phyloP scores from a whole-genome alignment of 2,329 filamentous ascomycete genomes.

The Aspergillus sclerotialis region DNA sequence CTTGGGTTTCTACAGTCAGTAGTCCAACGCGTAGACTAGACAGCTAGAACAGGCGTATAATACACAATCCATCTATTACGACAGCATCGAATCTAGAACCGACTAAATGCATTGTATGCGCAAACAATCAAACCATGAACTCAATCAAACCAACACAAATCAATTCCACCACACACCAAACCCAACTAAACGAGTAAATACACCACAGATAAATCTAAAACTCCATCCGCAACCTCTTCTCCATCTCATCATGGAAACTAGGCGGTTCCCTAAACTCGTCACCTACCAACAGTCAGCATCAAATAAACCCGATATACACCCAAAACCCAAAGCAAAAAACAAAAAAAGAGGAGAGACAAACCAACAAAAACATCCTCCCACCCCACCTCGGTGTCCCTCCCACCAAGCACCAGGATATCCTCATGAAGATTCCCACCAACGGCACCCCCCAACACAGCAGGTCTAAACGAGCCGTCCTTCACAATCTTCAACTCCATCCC shows the following conservation, averaged over 20 bases:
- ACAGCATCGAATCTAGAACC: background rate
- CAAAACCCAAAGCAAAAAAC: constrained; percentile 6
- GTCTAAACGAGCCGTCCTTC: constrained; percentile 66
- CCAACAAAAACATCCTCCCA: constrained; percentile 95
- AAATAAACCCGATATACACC: constrained; percentile 5
- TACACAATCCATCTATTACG: background rate
- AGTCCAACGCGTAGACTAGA: too few species aligned
- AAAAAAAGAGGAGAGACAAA: constrained; percentile 21
- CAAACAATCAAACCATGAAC: background rate
- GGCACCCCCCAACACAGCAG: constrained; percentile 58
- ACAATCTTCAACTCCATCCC: constrained; percentile 95
- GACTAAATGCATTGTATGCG: background rate
- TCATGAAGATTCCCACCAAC: constrained; percentile 65
- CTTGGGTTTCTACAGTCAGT: too few species aligned
- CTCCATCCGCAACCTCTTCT: constrained; percentile 79
- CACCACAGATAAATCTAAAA: too few species aligned
- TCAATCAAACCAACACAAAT: too few species aligned
- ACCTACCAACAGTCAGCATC: constrained; percentile 28
- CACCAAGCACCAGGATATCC: constrained; percentile 66
- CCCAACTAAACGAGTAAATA: too few species aligned
- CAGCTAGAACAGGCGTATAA: too few species aligned
- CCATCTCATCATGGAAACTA: constrained; percentile 87
- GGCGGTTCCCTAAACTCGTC: constrained; percentile 65
- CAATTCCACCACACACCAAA: too few species aligned
- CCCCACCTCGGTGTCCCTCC: constrained; percentile 66